Evolutionary conservation across 768 basidiomycete genomes (phyloP).

Genomic region (Rhodotorula babjevae): DNA sequence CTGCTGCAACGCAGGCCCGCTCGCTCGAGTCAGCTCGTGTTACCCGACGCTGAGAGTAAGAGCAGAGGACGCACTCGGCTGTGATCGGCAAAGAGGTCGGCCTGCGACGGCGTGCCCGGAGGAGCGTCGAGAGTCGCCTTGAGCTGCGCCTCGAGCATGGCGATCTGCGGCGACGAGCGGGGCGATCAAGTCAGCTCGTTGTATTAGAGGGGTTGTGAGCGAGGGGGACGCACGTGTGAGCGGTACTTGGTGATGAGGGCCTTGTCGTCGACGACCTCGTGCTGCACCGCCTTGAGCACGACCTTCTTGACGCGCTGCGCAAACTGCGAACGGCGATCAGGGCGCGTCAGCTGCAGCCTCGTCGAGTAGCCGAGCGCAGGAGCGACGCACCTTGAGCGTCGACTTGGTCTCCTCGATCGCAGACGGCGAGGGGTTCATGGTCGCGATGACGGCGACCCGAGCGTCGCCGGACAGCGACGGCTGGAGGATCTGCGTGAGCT

Average conservation of each 20-base stretch:
- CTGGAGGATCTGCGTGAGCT: constrained; percentile 66
- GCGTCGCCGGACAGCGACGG: constrained; percentile 93
- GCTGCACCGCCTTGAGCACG: constrained; percentile 48
- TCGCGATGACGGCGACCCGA: constrained; percentile 88
- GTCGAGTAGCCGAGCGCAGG: too few species aligned
- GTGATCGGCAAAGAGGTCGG: constrained; percentile 16
- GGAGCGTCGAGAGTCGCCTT: neutral
- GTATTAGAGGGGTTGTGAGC: too few species aligned
- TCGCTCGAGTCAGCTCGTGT: neutral
- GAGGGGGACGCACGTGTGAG: constrained; percentile 25
- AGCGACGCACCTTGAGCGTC: constrained; percentile 82
- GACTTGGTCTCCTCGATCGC: constrained; percentile 80
- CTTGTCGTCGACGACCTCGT: constrained; percentile 43
- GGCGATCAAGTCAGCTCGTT: too few species aligned
- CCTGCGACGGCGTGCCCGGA: constrained; percentile 24
- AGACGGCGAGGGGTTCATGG: constrained; percentile 75
- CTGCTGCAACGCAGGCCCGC: neutral
- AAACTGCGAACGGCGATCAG: constrained; percentile 51
- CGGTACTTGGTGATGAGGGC: constrained; percentile 41
- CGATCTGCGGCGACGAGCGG: constrained; percentile 21
- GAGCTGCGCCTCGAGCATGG: constrained; percentile 35
- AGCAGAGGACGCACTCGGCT: neutral
- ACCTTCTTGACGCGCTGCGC: constrained; percentile 90
- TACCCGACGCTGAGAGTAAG: too few species aligned
- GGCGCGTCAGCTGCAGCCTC: too few species aligned